Base-by-base conservation (phyloP, 495 filamentous ascomycete genomes). In the Aspergillus diversus region DNA sequence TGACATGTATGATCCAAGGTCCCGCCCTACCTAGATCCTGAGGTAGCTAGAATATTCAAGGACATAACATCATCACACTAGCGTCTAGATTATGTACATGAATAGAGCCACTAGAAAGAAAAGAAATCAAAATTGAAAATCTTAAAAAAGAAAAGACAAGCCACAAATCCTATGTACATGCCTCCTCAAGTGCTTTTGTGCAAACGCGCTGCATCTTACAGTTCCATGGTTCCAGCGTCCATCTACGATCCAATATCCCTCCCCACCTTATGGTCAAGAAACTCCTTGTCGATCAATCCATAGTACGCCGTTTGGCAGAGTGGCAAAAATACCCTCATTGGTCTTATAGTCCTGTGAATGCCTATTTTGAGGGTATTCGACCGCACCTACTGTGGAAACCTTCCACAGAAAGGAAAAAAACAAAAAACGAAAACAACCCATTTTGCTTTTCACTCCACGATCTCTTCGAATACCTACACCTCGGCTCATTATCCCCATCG, bases 181-280 rank as follows among this genome's bases (percentile, higher is more conserved):
- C 21, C 47, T 16, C 21, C n/a, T n/a, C 16, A 31, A 21, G 8
- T 16, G 9, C 47, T 50, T 31, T 16, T 16, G 57, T 63, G 52
- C 60, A 57, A 55, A 59, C 60, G 42, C n/a, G 16, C 15, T 34
- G 27, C 13, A 51, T 63, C 53, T 53, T 52, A 53, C 60, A 63
- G 43, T 34, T 51, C 33, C 32, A 57, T 63, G 42, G 27, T 47
- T 55, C 27, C 16, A 33, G n/a, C 42, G 5, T 27, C 37, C 37
- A 16, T 39, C 21, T 3, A 15, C 32, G n/a, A 51, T 5, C 46
- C 57, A 52, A 35, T 42, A 32, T 60, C 8, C 21, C 55, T 17
- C 33, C 11, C 33, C 34, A 34, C 5, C 39, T 43, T 43, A 43
- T 43, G 5, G 8, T 43, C 39, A 43, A 43, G 4, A 43, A 13